A percentile compares a stretch with the other conserved stretches of the same genome.
Evolutionary conservation across 208 protist genomes (phyloP).

Genomic region (Acanthamoeba castellanii): DNA sequence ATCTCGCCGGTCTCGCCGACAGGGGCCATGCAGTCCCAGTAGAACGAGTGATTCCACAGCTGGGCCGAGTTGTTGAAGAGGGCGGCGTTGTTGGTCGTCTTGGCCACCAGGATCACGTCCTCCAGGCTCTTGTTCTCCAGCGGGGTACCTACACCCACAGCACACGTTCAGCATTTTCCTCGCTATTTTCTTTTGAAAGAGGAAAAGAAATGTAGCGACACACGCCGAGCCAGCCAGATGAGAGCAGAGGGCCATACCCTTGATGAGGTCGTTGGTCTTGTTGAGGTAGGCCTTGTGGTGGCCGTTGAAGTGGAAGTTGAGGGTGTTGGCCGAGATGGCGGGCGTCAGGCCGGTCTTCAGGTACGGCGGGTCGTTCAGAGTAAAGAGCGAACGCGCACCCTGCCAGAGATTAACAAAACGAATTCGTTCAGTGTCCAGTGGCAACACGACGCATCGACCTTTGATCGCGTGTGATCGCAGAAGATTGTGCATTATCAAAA

Average conservation of each 20-base stretch:
- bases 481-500: too few species aligned
- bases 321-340: slow-evolving; percentile 72
- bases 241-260: slow-evolving; percentile 29
- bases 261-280: slow-evolving; percentile 78
- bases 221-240: background rate
- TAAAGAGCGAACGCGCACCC: slow-evolving; percentile 39
- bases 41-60: slow-evolving; percentile 83
- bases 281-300: slow-evolving; percentile 83
- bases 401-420: background rate
- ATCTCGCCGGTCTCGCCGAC: slow-evolving; percentile 66
- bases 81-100: slow-evolving; percentile 68
- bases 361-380: slow-evolving; percentile 65
- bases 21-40: slow-evolving; percentile 76
- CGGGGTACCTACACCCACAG: background rate
- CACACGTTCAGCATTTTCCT: slow-evolving; percentile 3
- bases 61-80: slow-evolving; percentile 81
- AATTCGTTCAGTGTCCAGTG: background rate
- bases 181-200: slow-evolving; percentile 21
- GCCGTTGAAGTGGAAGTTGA: slow-evolving; percentile 80
- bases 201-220: background rate
- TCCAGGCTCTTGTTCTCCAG: slow-evolving; percentile 75
- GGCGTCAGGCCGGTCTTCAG: slow-evolving; percentile 31
- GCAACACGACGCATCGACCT: background rate
- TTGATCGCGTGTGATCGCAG: background rate
- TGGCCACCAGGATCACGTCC: slow-evolving; percentile 76